Evolutionary conservation across 2,329 filamentous ascomycete species (phyloP).

Genomic region (Penicillium carneum): DNA sequence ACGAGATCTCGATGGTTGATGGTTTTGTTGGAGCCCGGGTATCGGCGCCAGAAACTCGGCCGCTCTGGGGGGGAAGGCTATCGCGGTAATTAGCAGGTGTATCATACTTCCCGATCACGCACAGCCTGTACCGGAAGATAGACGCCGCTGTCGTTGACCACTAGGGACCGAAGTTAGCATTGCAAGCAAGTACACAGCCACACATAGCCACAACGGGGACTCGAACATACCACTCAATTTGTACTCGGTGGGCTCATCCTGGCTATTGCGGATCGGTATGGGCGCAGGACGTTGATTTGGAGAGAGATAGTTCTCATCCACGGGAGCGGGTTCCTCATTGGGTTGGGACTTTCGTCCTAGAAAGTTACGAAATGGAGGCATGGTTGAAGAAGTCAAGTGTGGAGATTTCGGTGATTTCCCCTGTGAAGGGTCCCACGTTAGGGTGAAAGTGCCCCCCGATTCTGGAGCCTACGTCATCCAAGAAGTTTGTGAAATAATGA

Average conservation of each 20-base stretch:
- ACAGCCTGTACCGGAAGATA: constrained; percentile 78
- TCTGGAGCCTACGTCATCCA: constrained; percentile 11
- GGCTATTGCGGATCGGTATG: constrained; percentile 67
- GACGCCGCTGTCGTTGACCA: constrained; percentile 93
- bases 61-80: constrained; percentile 90
- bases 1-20: constrained; percentile 69
- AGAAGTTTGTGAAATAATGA: not conserved
- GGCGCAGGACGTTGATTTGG: constrained; percentile 54
- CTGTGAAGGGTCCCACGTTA: not conserved
- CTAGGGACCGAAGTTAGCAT: constrained; percentile 58
- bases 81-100: constrained; percentile 15
- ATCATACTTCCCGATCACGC: not conserved
- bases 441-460: not conserved
- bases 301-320: constrained; percentile 63
- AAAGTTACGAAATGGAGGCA: constrained; percentile 75
- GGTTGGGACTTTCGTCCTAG: constrained; percentile 67
- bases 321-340: constrained; percentile 47
- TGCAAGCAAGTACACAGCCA: no score
- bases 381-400: constrained; percentile 45
- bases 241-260: constrained; percentile 74
- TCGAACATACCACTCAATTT: constrained; percentile 77
- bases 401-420: not conserved
- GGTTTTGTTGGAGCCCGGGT: constrained; percentile 57
- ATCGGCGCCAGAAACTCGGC: constrained; percentile 76
- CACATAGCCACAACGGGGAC: not conserved